Evolutionary conservation across 371 early-diverging fungal species (phyloP).

Genomic region (Thermomucor indicae-seudaticae): DNA sequence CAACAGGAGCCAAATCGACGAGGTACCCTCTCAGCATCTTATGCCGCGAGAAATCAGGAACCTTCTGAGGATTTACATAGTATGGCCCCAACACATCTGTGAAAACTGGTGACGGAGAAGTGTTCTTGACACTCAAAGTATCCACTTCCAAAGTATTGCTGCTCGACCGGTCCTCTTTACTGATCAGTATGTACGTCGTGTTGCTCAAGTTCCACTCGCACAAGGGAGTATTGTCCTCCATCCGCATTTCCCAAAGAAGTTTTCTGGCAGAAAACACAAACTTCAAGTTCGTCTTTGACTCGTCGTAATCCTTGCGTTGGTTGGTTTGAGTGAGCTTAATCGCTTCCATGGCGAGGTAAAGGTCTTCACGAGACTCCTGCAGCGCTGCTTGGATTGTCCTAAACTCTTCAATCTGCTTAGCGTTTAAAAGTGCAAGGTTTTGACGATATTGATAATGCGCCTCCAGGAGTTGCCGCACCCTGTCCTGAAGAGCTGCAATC

Average conservation of each 20-base stretch:
- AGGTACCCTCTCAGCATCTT: conserved; percentile 82
- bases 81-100: conserved; percentile 66
- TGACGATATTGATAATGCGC: conserved; percentile 32
- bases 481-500: conserved; percentile 64
- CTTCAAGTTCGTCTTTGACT: conserved; percentile 31
- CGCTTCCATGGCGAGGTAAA: conserved; percentile 70
- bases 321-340: conserved; percentile 46
- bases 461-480: conserved; percentile 41
- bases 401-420: conserved; percentile 26
- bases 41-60: conserved; percentile 61
- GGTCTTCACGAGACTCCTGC: conserved; percentile 49
- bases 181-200: conserved; percentile 44
- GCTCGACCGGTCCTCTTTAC: conserved; percentile 61
- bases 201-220: conserved; percentile 55
- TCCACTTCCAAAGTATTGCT: conserved; percentile 73
- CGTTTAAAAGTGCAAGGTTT: conserved; percentile 18
- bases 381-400: conserved; percentile 21
- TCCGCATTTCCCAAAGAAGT: conserved; percentile 57
- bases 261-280: conserved; percentile 35
- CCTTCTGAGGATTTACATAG: conserved; percentile 23
- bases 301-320: conserved; percentile 28
- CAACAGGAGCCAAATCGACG: conserved; percentile 78
- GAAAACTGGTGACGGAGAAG: conserved; percentile 53
- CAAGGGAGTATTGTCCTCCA: conserved; percentile 43
- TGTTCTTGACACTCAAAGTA: conserved; percentile 62